A percentile compares a stretch with the other conserved stretches of the same genome.
Conservation (phyloP, 148 eudicot species). For the Cornus florida region DNA sequence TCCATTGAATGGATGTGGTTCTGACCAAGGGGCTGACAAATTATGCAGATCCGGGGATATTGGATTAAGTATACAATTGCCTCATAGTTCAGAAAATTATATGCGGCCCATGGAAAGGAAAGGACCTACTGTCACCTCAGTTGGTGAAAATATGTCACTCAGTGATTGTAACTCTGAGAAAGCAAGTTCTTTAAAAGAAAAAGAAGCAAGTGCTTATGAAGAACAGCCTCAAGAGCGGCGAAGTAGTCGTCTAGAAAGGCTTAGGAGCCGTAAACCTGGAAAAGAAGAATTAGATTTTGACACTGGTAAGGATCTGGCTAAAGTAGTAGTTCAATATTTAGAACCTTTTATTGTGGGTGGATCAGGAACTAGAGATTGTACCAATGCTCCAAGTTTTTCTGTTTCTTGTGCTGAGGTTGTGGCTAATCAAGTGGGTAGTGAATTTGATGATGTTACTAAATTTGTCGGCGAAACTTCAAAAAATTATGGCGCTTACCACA, state of each 20-base stretch:
- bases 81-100: constrained; percentile 37
- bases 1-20: constrained; percentile 33
- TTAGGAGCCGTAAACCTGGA: constrained; percentile 82
- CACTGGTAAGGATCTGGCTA: constrained; percentile 59
- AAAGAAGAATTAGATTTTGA: constrained; percentile 80
- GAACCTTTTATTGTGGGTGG: constrained; percentile 57
- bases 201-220: constrained; percentile 49
- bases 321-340: constrained; percentile 64
- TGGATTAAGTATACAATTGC: constrained; percentile 54
- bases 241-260: constrained; percentile 81
- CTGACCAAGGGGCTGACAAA: constrained; percentile 38
- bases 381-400: constrained; percentile 33
- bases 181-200: constrained; percentile 29
- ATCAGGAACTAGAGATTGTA: constrained; percentile 38
- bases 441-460: constrained; percentile 47
- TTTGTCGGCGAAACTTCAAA: constrained; percentile 56
- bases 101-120: constrained; percentile 23
- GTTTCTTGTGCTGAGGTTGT: constrained; percentile 23
- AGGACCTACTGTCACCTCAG: constrained; percentile 22
- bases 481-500: constrained; percentile 77
- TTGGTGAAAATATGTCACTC: constrained; percentile 30
- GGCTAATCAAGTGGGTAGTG: constrained; percentile 33
- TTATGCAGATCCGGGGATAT: constrained; percentile 41
- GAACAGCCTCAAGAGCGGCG: constrained; percentile 90
- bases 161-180: constrained; percentile 41